Evolutionary conservation across 441 rosid species (phyloP).

Genomic region (Adansonia grandidieri): DNA sequence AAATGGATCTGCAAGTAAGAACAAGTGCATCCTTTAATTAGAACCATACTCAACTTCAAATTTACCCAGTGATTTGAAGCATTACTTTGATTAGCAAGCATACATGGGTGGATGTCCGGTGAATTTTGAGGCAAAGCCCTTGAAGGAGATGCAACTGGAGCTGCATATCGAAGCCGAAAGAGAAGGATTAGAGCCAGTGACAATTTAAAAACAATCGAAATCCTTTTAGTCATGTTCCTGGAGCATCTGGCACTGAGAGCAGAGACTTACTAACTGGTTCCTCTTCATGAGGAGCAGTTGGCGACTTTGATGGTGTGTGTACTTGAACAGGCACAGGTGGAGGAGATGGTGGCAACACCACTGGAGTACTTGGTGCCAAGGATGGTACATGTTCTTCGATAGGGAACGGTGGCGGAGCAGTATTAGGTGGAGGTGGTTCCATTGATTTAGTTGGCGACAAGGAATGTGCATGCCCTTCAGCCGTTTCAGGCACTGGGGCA

Average conservation of each 20-base stretch:
- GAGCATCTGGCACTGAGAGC: constrained; percentile 45
- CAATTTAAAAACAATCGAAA: constrained; percentile 14
- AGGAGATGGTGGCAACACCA: constrained; percentile 39
- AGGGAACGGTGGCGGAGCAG: constrained; percentile 18
- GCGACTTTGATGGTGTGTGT: constrained; percentile 39
- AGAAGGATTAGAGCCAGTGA: constrained; percentile 12
- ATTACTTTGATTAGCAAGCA: constrained; percentile 39
- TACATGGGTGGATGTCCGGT: constrained; percentile 42
- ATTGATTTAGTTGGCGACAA: constrained; percentile 11
- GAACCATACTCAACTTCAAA: constrained; percentile 3
- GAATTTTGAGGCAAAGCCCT: constrained; percentile 44
- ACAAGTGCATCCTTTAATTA: constrained; percentile 22
- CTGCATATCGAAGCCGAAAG: constrained; percentile 36
- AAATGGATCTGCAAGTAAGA: constrained; percentile 32
- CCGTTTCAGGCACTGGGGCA: constrained; percentile 7
- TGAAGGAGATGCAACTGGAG: constrained; percentile 46
- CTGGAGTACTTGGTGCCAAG: constrained; percentile 23
- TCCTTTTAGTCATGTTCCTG: constrained; percentile 40
- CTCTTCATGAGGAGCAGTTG: constrained; percentile 39
- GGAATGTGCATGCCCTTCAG: neutral
- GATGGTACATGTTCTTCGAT: constrained; percentile 16
- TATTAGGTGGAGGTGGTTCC: constrained; percentile 33
- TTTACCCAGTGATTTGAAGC: constrained; percentile 16
- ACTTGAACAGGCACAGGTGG: constrained; percentile 41
- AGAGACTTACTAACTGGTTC: constrained; percentile 44